Evolutionary conservation across 2,329 filamentous ascomycete genomes (phyloP).

Genomic region (Seiridium unicorne): DNA sequence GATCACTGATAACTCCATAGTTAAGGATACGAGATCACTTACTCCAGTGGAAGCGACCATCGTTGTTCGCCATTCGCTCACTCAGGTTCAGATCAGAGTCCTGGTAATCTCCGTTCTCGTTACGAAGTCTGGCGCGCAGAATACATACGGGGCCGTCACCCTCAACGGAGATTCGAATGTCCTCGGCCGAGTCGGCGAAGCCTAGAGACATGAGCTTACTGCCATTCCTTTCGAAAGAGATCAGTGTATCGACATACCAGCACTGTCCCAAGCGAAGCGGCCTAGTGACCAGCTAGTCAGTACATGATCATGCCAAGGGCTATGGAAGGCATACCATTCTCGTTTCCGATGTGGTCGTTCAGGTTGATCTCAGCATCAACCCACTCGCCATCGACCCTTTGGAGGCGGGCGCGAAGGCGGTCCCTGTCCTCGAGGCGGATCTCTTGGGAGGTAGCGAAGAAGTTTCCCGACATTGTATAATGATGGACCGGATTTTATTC

Average conservation of each 20-base stretch:
- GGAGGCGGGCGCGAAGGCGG: conserved; percentile 43
- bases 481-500: neutral
- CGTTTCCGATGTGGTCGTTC: conserved; percentile 49
- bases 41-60: conserved; percentile 38
- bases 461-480: conserved; percentile 22
- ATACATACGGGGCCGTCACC: conserved; percentile 48
- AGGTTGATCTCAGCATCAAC: conserved; percentile 46
- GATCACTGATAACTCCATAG: too few species aligned
- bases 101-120: conserved; percentile 38
- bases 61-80: conserved; percentile 51
- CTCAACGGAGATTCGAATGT: conserved; percentile 48
- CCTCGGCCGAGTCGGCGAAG: conserved; percentile 45
- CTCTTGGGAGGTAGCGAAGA: conserved; percentile 45
- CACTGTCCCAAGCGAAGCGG: conserved; percentile 16
- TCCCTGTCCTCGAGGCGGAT: conserved; percentile 49
- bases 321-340: conserved; percentile 36
- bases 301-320: conserved; percentile 3
- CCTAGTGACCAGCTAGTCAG: conserved; percentile 7
- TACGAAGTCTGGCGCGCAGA: conserved; percentile 47
- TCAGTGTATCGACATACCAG: conserved; percentile 4
- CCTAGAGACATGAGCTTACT: conserved; percentile 1
- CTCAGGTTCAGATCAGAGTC: conserved; percentile 52
- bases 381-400: conserved; percentile 38
- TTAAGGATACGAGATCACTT: neutral
- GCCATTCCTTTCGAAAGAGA: too few species aligned